A percentile compares a stretch with the other conserved stretches of the same genome.
phyloP scores from a whole-genome alignment of 768 basidiomycete genomes.

The Termitomyces bulborhizus region DNA sequence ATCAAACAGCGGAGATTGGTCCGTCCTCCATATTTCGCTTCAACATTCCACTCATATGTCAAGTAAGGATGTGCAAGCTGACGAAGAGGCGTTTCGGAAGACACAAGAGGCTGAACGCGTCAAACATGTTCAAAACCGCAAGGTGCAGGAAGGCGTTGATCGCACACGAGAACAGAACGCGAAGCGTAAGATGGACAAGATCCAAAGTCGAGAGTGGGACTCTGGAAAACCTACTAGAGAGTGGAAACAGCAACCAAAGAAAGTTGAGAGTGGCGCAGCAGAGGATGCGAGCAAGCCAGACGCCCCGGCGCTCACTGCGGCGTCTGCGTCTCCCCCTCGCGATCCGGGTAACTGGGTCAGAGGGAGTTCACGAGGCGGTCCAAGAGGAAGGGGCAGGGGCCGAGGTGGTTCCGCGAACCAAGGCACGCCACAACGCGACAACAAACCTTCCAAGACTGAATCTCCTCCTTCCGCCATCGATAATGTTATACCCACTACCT shows the following conservation, averaged over 20 bases:
- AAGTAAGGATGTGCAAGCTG: slow-evolving; percentile 64
- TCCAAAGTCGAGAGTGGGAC: slow-evolving; percentile 79
- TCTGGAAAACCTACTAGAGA: slow-evolving; percentile 51
- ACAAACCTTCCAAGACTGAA: neutral
- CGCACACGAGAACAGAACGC: slow-evolving; percentile 74
- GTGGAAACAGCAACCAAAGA: slow-evolving; percentile 21
- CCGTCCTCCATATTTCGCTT: slow-evolving; percentile 11
- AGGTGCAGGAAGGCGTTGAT: slow-evolving; percentile 65
- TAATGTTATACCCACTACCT: slow-evolving; percentile 2
- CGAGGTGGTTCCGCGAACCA: slow-evolving; percentile 20
- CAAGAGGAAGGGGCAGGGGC: slow-evolving; percentile 25
- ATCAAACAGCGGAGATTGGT: slow-evolving; percentile 58
- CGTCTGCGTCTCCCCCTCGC: neutral
- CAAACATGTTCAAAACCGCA: slow-evolving; percentile 50
- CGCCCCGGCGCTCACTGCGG: neutral
- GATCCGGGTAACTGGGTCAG: slow-evolving; percentile 21
- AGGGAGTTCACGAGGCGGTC: slow-evolving; percentile 21
- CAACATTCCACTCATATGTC: neutral
- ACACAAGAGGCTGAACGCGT: slow-evolving; percentile 59
- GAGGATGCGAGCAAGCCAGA: slow-evolving; percentile 8
- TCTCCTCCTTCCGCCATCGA: neutral
- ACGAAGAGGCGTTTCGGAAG: slow-evolving; percentile 73
- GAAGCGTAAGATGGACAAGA: slow-evolving; percentile 76
- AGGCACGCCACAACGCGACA: slow-evolving; percentile 1
- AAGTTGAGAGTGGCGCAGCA: slow-evolving; percentile 9